Conservation (phyloP, 768 basidiomycete species). For the Lactarius psammicola region DNA sequence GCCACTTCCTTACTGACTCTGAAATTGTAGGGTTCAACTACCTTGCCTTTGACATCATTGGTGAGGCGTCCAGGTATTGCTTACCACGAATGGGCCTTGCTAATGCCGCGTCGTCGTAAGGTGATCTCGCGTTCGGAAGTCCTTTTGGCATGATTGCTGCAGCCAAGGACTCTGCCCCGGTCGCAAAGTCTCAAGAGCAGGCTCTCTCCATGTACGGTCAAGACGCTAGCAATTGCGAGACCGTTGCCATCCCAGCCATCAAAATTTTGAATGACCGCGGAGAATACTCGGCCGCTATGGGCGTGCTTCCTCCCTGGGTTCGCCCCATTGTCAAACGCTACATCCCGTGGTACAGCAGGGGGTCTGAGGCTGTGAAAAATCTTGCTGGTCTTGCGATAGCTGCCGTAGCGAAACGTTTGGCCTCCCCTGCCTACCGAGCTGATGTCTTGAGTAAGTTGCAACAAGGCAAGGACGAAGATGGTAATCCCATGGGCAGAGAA, state of each 20-base stretch:
- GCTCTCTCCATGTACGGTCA: constrained; percentile 56
- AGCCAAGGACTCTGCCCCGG: constrained; percentile 68
- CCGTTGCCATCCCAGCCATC: constrained; percentile 71
- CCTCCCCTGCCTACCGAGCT: constrained; percentile 64
- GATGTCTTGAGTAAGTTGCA: constrained; percentile 84
- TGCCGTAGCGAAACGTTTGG: constrained; percentile 67
- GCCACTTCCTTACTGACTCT: constrained; percentile 18
- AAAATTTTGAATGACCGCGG: constrained; percentile 56
- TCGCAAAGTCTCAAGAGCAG: constrained; percentile 53
- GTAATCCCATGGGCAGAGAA: constrained; percentile 73
- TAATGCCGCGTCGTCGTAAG: constrained; percentile 23
- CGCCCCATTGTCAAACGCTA: constrained; percentile 35
- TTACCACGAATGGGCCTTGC: background rate
- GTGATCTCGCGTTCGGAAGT: constrained; percentile 76
- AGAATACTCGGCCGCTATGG: constrained; percentile 43
- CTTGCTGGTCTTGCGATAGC: constrained; percentile 38
- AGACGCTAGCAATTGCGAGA: constrained; percentile 42
- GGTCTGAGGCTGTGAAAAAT: constrained; percentile 35
- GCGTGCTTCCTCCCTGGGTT: constrained; percentile 41
- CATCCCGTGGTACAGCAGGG: constrained; percentile 40
- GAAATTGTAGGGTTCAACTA: constrained; percentile 50
- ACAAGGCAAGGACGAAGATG: constrained; percentile 71
- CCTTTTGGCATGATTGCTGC: constrained; percentile 84
- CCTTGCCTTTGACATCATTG: constrained; percentile 76
- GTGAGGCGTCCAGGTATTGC: constrained; percentile 33